Percentiles rank a stretch among this genome's conserved stretches.
phyloP scores from a whole-genome alignment of 1,284 basidiomycete genomes.

The Fereydounia khargensis region DNA sequence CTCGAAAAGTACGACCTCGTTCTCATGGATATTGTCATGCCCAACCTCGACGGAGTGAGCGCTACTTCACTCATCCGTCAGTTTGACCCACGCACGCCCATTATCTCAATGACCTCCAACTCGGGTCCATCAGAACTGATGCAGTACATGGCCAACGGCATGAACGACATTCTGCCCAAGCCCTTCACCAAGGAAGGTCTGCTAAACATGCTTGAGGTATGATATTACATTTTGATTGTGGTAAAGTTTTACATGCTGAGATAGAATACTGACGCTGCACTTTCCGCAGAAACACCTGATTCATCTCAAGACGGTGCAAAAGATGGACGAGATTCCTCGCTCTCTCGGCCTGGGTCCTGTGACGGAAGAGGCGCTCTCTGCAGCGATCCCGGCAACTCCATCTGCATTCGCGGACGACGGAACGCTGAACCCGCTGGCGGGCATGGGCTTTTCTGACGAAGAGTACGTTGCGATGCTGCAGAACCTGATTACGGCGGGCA shows the following conservation, averaged over 20 bases:
- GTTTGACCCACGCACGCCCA: constrained; percentile 90
- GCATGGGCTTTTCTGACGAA: constrained; percentile 50
- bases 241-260: too few species aligned
- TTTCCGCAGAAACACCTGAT: constrained; percentile 73
- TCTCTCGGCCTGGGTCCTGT: constrained; percentile 16
- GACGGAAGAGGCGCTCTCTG: constrained; percentile 9
- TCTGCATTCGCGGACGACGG: constrained; percentile 4
- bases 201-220: constrained; percentile 87
- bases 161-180: constrained; percentile 97
- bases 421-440: constrained; percentile 41
- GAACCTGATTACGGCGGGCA: constrained; percentile 44
- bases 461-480: constrained; percentile 53
- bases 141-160: constrained; percentile 83
- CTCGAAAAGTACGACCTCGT: constrained; percentile 90
- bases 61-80: constrained; percentile 89
- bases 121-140: constrained; percentile 85
- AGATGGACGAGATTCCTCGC: constrained; percentile 38
- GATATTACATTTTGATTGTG: too few species aligned
- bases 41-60: constrained; percentile 77
- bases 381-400: background rate
- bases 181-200: constrained; percentile 91
- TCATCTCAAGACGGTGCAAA: constrained; percentile 84
- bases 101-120: constrained; percentile 95
- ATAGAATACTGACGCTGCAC: background rate
- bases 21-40: constrained; percentile 81